phyloP scores from a whole-genome alignment of 1,139 yeast species.

The Taiozyma sp. region DNA sequence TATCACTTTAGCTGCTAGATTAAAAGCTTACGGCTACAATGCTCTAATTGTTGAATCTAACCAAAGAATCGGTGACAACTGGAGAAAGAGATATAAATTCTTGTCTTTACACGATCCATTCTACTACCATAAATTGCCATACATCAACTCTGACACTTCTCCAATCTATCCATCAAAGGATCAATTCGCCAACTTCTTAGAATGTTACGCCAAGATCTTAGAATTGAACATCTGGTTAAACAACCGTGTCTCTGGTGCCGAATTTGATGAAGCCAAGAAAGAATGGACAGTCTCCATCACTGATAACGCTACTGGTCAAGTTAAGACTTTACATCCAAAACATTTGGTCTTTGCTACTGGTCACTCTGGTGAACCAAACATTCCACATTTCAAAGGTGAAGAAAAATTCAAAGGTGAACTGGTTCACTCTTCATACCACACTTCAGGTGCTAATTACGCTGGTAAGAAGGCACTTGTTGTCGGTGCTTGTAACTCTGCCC shows the following conservation, averaged over 20 bases:
- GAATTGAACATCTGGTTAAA: slow-evolving; percentile 37
- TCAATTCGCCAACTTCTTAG: slow-evolving; percentile 39
- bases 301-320: slow-evolving; percentile 22
- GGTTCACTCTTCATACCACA: slow-evolving; percentile 37
- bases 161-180: slow-evolving; percentile 41
- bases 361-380: slow-evolving; percentile 38
- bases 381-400: slow-evolving; percentile 35
- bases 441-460: slow-evolving; percentile 33
- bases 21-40: slow-evolving; percentile 36
- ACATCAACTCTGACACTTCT: slow-evolving; percentile 37
- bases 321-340: slow-evolving; percentile 23
- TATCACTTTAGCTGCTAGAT: slow-evolving; percentile 36
- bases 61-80: slow-evolving; percentile 37
- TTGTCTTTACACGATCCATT: slow-evolving; percentile 42
- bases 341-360: slow-evolving; percentile 40
- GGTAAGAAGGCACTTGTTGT: slow-evolving; percentile 39
- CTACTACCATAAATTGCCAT: slow-evolving; percentile 38
- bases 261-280: slow-evolving; percentile 27
- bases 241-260: slow-evolving; percentile 29
- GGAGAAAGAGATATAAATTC: slow-evolving; percentile 41
- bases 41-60: slow-evolving; percentile 35
- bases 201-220: slow-evolving; percentile 34
- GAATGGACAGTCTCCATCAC: slow-evolving; percentile 32
- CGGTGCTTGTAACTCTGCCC: slow-evolving; percentile 42
- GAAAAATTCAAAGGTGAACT: slow-evolving; percentile 35